These are phyloP conservation scores for Tephrocybe rancida DNA, from an alignment of 768 basidiomycete genomes.

Conservation along the genomic window DNA sequence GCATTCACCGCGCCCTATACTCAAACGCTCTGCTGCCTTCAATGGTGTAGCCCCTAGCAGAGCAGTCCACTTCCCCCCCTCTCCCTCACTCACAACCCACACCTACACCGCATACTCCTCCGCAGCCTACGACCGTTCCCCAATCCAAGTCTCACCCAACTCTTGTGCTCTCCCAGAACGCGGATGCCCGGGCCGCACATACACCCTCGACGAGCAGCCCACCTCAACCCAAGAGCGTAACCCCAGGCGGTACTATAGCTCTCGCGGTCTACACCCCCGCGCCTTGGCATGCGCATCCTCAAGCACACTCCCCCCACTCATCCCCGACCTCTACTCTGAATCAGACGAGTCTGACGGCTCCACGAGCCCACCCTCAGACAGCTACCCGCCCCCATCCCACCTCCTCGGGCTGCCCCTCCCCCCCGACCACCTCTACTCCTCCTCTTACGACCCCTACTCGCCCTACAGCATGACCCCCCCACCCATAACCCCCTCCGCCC, in stretches of 20 bases:
- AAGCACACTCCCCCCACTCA: conserved; percentile 41
- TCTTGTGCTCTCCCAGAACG: conserved; percentile 77
- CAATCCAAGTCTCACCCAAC: conserved; percentile 75
- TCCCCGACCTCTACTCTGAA: conserved; percentile 65
- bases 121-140: conserved; percentile 76
- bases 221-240: conserved; percentile 7
- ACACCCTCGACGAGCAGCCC: conserved; percentile 45
- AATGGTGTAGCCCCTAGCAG: conserved; percentile 25
- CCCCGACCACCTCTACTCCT: conserved; percentile 11
- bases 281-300: conserved; percentile 22
- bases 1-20: conserved; percentile 55
- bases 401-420: conserved; percentile 31
- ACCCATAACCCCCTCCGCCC: conserved; percentile 21
- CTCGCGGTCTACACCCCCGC: conserved; percentile 50
- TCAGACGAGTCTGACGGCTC: conserved; percentile 68
- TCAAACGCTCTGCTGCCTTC: conserved; percentile 48
- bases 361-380: conserved; percentile 33
- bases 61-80: conserved; percentile 55
- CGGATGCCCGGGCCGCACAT: conserved; percentile 75
- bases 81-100: conserved; percentile 48
- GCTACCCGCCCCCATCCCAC: conserved; percentile 14
- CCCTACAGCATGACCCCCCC: too few relatives aligned
- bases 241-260: conserved; percentile 24
- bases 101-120: conserved; percentile 57
- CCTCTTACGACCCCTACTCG: conserved; percentile 19